A percentile compares a stretch with the other conserved stretches of the same genome.
These are phyloP conservation scores for Kwoniella dendrophila DNA, from an alignment of 768 basidiomycete genomes.

Conservation along the genomic window DNA sequence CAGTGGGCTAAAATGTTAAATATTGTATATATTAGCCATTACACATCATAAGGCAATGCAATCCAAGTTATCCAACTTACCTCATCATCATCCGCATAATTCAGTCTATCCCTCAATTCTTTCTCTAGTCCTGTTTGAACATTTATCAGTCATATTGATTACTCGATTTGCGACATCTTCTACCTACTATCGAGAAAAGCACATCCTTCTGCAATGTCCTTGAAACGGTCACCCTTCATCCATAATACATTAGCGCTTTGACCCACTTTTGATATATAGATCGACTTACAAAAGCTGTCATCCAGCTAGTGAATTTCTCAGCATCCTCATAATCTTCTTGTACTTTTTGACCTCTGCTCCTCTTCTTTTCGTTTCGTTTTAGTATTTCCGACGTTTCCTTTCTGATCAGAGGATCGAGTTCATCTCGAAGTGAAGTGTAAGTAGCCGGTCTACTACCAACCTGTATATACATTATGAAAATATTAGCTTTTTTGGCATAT, in stretches of 20 bases:
- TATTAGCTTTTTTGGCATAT: neutral
- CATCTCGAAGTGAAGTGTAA: conserved; percentile 20
- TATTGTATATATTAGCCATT: too few relatives aligned
- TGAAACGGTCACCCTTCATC: conserved; percentile 25
- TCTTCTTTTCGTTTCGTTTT: conserved; percentile 18
- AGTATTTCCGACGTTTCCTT: conserved; percentile 20
- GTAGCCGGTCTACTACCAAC: conserved; percentile 25
- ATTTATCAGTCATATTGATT: neutral
- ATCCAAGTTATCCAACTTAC: too few relatives aligned
- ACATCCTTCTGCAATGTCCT: conserved; percentile 33
- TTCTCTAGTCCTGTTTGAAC: conserved; percentile 27
- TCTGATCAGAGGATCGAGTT: conserved; percentile 33
- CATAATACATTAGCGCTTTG: too few relatives aligned
- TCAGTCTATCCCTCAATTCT: conserved; percentile 30
- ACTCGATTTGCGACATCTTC: neutral
- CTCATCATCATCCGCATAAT: conserved; percentile 32
- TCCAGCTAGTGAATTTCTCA: conserved; percentile 30
- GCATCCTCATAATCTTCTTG: conserved; percentile 13
- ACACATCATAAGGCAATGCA: too few relatives aligned
- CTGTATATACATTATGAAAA: conserved; percentile 5
- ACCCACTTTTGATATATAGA: too few relatives aligned
- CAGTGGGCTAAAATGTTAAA: conserved; percentile 18
- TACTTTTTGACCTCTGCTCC: conserved; percentile 28
- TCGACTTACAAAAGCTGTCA: conserved; percentile 34
- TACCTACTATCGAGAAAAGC: conserved; percentile 39